A percentile compares a stretch with the other conserved stretches of the same genome.
phyloP scores from a whole-genome alignment of 202 grass and related monocot species.

The Alloteropsis angusta region DNA sequence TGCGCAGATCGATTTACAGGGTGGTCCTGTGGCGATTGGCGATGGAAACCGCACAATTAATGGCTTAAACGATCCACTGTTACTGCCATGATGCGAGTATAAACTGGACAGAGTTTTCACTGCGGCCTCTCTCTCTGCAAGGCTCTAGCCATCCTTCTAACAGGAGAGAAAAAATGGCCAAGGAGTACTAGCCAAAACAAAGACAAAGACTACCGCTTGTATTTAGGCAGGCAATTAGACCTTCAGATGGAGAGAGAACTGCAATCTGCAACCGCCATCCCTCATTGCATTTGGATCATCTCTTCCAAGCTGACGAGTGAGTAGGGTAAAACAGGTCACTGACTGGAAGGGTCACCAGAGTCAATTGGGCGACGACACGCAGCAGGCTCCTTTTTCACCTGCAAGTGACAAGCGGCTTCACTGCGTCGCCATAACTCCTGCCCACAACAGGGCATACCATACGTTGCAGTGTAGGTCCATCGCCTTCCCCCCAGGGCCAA shows the following conservation, averaged over 20 bases:
- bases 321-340: background rate
- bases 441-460: background rate
- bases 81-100: background rate
- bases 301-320: background rate
- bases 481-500: background rate
- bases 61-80: background rate
- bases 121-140: background rate
- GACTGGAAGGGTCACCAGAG: background rate
- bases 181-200: no score
- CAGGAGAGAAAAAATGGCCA: no score
- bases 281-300: background rate
- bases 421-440: background rate
- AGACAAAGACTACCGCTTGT: no score
- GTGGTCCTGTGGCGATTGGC: conserved; percentile 25
- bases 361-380: background rate
- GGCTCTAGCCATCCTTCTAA: background rate
- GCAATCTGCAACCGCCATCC: background rate
- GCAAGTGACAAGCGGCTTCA: background rate
- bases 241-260: no score
- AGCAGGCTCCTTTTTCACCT: conserved; percentile 11
- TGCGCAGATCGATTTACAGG: background rate
- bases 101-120: background rate
- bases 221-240: no score
- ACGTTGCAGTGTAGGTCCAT: background rate
- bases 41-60: background rate